Percentiles rank a stretch among this genome's conserved stretches.
These are phyloP conservation scores for Phyllosticta citribraziliensis DNA, from an alignment of 2,329 filamentous ascomycete genomes.

Conservation along the genomic window DNA sequence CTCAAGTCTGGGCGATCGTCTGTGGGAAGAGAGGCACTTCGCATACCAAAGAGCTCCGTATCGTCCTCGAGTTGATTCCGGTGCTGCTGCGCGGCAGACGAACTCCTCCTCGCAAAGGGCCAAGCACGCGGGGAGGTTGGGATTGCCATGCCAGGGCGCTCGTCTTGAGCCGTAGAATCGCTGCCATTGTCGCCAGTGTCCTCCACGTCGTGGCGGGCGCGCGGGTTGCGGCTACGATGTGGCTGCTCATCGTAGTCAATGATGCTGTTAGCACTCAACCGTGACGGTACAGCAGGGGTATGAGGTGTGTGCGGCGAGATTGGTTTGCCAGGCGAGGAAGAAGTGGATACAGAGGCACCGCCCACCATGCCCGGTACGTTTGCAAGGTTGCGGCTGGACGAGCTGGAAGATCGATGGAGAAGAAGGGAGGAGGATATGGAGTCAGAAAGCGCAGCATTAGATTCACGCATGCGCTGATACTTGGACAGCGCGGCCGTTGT, in stretches of 20 bases:
- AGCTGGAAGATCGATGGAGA: constrained; percentile 71
- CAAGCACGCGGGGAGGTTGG: constrained; percentile 55
- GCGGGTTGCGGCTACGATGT: constrained; percentile 25
- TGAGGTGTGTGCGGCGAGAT: constrained; percentile 86
- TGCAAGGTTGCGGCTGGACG: constrained; percentile 63
- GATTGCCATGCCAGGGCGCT: constrained; percentile 50
- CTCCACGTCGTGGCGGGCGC: constrained; percentile 11
- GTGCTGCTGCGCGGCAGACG: constrained; percentile 58
- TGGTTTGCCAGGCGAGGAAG: constrained; percentile 79
- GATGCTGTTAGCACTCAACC: constrained; percentile 85
- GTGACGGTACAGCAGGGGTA: constrained; percentile 84
- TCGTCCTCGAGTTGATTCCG: constrained; percentile 54
- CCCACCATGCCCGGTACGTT: constrained; percentile 51
- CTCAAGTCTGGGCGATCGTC: constrained; percentile 56
- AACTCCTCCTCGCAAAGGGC: constrained; percentile 49
- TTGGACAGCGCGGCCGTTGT: constrained; percentile 72
- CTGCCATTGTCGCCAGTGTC: constrained; percentile 13
- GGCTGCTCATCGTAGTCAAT: constrained; percentile 49
- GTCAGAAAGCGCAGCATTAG: constrained; percentile 79
- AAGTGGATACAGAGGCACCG: constrained; percentile 66
- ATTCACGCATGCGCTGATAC: constrained; percentile 83
- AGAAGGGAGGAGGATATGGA: constrained; percentile 87
- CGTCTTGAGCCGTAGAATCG: constrained; percentile 16
- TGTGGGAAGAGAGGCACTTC: constrained; percentile 58
- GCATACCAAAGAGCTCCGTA: constrained; percentile 49